These are phyloP conservation scores for Pichia cactophila DNA, from an alignment of 1,139 yeast species.

Conservation along the genomic window DNA sequence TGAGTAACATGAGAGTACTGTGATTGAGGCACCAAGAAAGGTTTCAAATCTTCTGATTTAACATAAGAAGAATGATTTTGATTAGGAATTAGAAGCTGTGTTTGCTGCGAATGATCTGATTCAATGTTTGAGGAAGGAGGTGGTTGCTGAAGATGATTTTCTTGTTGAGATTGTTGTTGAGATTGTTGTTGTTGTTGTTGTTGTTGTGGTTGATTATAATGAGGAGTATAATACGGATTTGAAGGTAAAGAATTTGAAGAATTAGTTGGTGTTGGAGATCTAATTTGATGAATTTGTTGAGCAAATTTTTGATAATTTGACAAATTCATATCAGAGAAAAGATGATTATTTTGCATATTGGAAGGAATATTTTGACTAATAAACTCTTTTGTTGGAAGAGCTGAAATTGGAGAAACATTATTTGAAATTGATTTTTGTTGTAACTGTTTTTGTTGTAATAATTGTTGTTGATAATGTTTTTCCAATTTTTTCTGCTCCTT, in stretches of 20 bases:
- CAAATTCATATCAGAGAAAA: constrained; percentile 11
- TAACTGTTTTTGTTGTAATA: constrained; percentile 11
- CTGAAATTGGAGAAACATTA: constrained; percentile 6
- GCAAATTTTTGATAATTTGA: constrained; percentile 12
- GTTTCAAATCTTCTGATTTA: neutral
- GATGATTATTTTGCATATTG: neutral
- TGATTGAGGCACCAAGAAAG: neutral
- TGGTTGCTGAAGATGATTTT: neutral
- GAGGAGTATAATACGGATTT: constrained; percentile 9
- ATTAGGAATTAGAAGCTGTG: neutral
- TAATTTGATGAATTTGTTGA: constrained; percentile 13
- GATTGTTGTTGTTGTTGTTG: constrained; percentile 4
- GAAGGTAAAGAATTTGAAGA: constrained; percentile 3
- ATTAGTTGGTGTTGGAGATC: constrained; percentile 7
- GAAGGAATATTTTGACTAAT: neutral
- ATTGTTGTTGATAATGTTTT: constrained; percentile 20
- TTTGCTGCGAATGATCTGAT: constrained; percentile 7
- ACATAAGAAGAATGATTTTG: neutral
- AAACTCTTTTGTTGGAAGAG: neutral
- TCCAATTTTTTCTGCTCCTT: constrained; percentile 14
- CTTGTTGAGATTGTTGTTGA: constrained; percentile 7
- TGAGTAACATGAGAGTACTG: neutral
- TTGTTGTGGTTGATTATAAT: neutral
- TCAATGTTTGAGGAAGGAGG: neutral
- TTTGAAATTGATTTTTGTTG: constrained; percentile 1